Conservation (phyloP, 202 grass and related monocot genomes). For the Eragrostis tef region DNA sequence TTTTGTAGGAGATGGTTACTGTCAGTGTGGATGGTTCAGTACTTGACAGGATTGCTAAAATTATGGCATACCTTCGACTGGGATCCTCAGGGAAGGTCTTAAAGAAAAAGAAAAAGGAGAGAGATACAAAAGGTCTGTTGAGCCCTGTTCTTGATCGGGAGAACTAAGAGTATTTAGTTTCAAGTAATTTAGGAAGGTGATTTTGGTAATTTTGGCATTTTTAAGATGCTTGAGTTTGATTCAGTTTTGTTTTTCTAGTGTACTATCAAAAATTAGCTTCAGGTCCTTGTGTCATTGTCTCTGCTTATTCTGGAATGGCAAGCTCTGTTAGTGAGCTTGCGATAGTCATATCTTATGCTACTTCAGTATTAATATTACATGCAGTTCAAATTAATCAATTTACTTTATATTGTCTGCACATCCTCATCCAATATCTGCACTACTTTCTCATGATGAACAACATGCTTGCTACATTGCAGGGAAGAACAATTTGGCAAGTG, state of each 20-base stretch:
- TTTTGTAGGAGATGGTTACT: conserved; percentile 91
- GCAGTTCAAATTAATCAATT: conserved; percentile 12
- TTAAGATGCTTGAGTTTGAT: too few species aligned
- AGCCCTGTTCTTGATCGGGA: background rate
- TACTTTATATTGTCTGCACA: conserved; percentile 27
- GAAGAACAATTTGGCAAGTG: conserved; percentile 56
- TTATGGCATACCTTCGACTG: conserved; percentile 96
- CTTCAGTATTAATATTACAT: background rate
- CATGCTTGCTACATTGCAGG: conserved; percentile 49
- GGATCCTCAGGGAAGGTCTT: too few species aligned
- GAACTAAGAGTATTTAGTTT: background rate
- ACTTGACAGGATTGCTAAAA: conserved; percentile 98
- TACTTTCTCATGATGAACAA: background rate
- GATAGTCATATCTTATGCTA: background rate
- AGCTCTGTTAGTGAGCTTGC: conserved; percentile 13
- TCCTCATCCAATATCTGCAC: conserved; percentile 1
- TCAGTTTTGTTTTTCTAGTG: background rate
- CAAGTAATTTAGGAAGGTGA: background rate
- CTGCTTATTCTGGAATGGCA: background rate
- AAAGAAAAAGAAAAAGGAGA: conserved; percentile 6
- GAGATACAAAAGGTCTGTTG: background rate
- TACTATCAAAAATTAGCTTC: conserved; percentile 24
- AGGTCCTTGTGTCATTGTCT: background rate
- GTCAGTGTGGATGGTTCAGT: conserved; percentile 97
- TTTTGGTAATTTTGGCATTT: too few species aligned